Conservation (phyloP, 2,329 filamentous ascomycete genomes). For the Colletotrichum scovillei region DNA sequence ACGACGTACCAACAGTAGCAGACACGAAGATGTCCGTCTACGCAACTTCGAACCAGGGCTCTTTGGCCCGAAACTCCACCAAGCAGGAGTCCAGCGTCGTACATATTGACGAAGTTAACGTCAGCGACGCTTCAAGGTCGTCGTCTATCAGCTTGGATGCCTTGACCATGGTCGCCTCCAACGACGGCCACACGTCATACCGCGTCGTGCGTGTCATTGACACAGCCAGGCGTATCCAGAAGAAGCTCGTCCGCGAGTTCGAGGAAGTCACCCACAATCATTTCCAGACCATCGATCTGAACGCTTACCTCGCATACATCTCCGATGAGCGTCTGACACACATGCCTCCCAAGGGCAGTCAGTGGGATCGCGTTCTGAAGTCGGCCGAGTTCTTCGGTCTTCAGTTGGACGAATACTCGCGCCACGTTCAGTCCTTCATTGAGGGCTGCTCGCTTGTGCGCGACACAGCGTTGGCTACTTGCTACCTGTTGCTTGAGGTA, state of each 20-base stretch:
- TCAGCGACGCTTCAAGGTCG: conserved; percentile 21
- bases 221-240: neutral
- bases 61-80: conserved; percentile 9
- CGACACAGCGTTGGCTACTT: conserved; percentile 49
- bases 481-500: conserved; percentile 52
- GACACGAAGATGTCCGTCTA: conserved; percentile 19
- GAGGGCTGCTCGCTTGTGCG: conserved; percentile 39
- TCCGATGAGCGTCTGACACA: conserved; percentile 52
- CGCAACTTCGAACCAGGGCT: neutral
- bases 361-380: conserved; percentile 53
- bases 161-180: neutral
- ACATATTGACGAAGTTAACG: neutral
- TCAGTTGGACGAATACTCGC: conserved; percentile 50
- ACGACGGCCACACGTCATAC: neutral
- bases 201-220: conserved; percentile 9
- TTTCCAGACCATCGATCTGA: conserved; percentile 23
- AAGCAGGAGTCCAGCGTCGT: conserved; percentile 6
- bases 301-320: conserved; percentile 49
- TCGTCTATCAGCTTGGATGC: conserved; percentile 16
- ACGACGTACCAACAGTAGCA: neutral
- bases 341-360: conserved; percentile 53
- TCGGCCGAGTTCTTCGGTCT: conserved; percentile 54
- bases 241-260: conserved; percentile 18
- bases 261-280: conserved; percentile 17
- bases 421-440: conserved; percentile 43